Evolutionary conservation across 352 stramenopile genomes (phyloP), one percentile per base, ranked within the genome.

Genomic region (Hyaloperonospora arabidopsidis): DNA sequence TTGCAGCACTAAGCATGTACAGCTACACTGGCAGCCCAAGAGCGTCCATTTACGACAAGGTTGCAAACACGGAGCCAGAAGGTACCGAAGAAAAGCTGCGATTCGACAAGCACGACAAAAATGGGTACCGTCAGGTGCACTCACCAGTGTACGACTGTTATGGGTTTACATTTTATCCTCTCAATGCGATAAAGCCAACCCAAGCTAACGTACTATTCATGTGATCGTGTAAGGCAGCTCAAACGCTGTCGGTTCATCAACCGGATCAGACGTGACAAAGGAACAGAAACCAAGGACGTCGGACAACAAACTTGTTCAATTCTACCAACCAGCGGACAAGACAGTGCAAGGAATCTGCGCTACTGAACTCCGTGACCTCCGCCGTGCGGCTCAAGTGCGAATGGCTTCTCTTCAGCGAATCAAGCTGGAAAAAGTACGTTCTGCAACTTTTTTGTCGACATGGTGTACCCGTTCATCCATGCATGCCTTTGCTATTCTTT

Each of bases 351-450:
- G 36, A 1, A 19, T 59, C 22, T 52, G 45, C 2, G 32, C 15
- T n/a, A n/a, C 5, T 14, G 40, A 70, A 17, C 22, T 55, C 2
- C 15, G 40, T 14, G 36, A 59, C 2, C 28, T 67, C 13, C 22
- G 61, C 12, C 57, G 21, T n/a, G 41, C 40, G 40, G 8, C 64
- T 2, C 22, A 48, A 29, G 44, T 29, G 22, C 54, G 52, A 21
- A 45, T 50, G 5, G 49, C 50, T 8, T 53, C 50, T 19, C 19
- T 66, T 0, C 11, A 54, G 10, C 41, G 59, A 14, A 35, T 28
- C 17, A 65, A 47, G n/a, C 44, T 17, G 23, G 22, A 72, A 52
- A 70, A 68, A 51, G 63, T 72, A 45, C 17, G 39, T 28, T 32
- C 25, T 10, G 25, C 8, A 4, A 32, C n/a, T n/a, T 23, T 8